Base-by-base conservation (phyloP, 2,329 filamentous ascomycete genomes). In the Penicillium crustosum region DNA sequence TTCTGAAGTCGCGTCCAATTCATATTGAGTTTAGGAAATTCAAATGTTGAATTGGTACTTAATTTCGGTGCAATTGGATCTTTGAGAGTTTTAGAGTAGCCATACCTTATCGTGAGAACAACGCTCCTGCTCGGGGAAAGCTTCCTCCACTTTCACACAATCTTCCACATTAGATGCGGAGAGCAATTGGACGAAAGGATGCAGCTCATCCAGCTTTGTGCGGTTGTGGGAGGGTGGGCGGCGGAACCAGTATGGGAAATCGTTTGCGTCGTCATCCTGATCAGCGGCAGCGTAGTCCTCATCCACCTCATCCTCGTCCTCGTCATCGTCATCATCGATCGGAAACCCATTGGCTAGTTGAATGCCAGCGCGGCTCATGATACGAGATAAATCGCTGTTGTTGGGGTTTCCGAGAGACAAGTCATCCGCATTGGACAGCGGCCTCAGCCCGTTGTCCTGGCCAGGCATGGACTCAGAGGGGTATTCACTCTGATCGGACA, bases 171-270 rank as follows among this genome's bases (percentile, higher is more conserved):
- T 75, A 13, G 77, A 77, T 45, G 74, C 62, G 41, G 85, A 90
- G 50, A 97, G 81, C 29, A 89, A 84, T 52, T 90, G 86, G n/a
- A 89, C 83, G 67, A 89, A 89, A 27, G 91, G 86, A 68, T 90
- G 84, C 67, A 91, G 84, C 50, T 84, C 80, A 66, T 88, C 86
- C 10, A 78, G 62, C 55, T 72, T 70, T 36, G 73, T 72, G 53
- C 68, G 73, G 25, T 72, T 69, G 47, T 72, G 71, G n/a, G 68
- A 67, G 41, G 72, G 74, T 19, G 72, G 71, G 45, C 73, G 74
- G 39, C 75, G 75, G 61, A 77, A 75, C 66, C 73, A 77, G 66
- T 74, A 77, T 45, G 75, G 70, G 57, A 68, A 74, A 56, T 77
- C 75, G 23, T 68, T 72, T 21, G 70, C 63, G 62, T 77, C 76